Evolutionary conservation across 768 basidiomycete species (phyloP).

Genomic region (Floccularia luteovirens): DNA sequence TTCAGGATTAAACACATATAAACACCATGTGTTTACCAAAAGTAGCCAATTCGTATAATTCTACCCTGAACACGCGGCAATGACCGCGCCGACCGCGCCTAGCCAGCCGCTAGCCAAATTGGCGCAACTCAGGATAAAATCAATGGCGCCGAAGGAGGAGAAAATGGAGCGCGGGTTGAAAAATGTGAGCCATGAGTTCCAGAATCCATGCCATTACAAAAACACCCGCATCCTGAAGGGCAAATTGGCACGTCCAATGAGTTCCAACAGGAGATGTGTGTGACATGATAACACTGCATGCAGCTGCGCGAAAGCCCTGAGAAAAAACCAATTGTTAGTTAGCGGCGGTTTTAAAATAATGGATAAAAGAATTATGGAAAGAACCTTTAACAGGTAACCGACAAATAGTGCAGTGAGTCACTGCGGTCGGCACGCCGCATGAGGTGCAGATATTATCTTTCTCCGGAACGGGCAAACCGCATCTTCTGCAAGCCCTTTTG

Average conservation of each 20-base stretch:
- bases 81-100: too few relatives aligned
- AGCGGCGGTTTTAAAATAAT: background rate
- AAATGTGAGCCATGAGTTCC: constrained; percentile 18
- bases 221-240: constrained; percentile 64
- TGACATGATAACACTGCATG: constrained; percentile 53
- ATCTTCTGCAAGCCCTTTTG: constrained; percentile 29
- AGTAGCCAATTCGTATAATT: too few relatives aligned
- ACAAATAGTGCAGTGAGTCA: constrained; percentile 62
- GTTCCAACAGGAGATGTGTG: constrained; percentile 61
- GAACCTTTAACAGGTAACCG: constrained; percentile 72
- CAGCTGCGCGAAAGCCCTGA: constrained; percentile 59
- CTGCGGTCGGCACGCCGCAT: constrained; percentile 33
- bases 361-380: constrained; percentile 8
- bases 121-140: constrained; percentile 4
- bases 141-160: constrained; percentile 13
- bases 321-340: constrained; percentile 1
- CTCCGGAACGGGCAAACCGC: constrained; percentile 23
- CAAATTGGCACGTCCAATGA: constrained; percentile 43
- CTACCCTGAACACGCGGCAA: too few relatives aligned
- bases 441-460: constrained; percentile 31
- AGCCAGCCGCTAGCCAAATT: too few relatives aligned
- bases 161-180: constrained; percentile 20
- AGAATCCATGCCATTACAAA: constrained; percentile 32
- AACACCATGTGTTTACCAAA: too few relatives aligned
- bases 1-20: too few relatives aligned